Percentiles rank a stretch among this genome's conserved stretches.
Conservation (phyloP, 192 early-diverging fungal species). For the Podila verticillata region DNA sequence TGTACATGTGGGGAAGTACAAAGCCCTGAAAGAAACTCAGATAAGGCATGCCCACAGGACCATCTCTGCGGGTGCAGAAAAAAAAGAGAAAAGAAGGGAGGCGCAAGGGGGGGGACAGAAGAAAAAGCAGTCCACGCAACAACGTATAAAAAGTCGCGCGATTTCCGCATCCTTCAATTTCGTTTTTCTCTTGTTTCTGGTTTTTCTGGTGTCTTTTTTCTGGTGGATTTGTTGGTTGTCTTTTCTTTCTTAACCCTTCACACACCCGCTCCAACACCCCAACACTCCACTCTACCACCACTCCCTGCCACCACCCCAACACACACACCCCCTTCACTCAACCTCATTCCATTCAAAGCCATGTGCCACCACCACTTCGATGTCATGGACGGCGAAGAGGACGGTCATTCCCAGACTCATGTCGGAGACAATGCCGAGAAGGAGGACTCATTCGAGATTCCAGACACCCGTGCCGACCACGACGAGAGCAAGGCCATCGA, state of each 20-base stretch:
- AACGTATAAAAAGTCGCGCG: slow-evolving; percentile 23
- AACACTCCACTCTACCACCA: too few species aligned
- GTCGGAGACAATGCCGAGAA: slow-evolving; percentile 16
- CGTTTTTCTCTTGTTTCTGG: slow-evolving; percentile 24
- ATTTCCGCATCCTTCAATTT: slow-evolving; percentile 14
- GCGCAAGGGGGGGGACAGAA: neutral
- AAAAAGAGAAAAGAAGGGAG: neutral
- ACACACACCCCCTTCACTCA: neutral
- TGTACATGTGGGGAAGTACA: too few species aligned
- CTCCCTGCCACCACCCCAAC: slow-evolving; percentile 1
- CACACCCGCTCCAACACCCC: slow-evolving; percentile 5
- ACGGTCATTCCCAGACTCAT: slow-evolving; percentile 1
- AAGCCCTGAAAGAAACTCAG: too few species aligned
- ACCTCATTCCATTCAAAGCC: neutral
- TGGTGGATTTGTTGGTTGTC: slow-evolving; percentile 8
- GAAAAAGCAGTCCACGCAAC: neutral
- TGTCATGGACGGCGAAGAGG: slow-evolving; percentile 25
- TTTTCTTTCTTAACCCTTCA: slow-evolving; percentile 14
- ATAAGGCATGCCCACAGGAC: too few species aligned
- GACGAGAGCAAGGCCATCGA: slow-evolving; percentile 32
- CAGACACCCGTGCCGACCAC: slow-evolving; percentile 31
- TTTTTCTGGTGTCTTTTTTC: slow-evolving; percentile 22
- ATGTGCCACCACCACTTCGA: slow-evolving; percentile 51
- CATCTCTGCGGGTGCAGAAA: too few species aligned
- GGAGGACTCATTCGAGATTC: slow-evolving; percentile 47